A percentile compares a stretch with the other conserved stretches of the same genome.
These are phyloP conservation scores for Trichoderma hamatum DNA, from an alignment of 2,329 filamentous ascomycete species.

Conservation along the genomic window DNA sequence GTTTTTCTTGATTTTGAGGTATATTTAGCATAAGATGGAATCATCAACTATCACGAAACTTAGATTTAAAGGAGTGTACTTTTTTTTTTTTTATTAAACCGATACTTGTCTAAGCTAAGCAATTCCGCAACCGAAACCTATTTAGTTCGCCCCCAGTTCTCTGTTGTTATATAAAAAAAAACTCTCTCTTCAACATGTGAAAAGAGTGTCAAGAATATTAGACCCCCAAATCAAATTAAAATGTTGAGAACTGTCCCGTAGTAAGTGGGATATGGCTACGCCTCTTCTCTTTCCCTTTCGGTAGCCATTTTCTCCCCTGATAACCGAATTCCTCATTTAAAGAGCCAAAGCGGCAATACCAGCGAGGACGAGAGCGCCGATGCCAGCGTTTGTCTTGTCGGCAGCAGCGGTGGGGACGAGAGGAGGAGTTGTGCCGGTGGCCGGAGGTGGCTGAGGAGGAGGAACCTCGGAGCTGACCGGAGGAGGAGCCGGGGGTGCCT, in stretches of 20 bases:
- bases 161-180: not conserved
- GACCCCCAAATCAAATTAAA: constrained; percentile 3
- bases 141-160: constrained; percentile 20
- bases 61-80: constrained; percentile 23
- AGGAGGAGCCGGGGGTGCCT: constrained; percentile 21
- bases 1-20: not conserved
- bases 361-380: constrained; percentile 45
- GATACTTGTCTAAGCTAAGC: constrained; percentile 9
- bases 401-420: constrained; percentile 45
- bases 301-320: not conserved
- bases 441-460: constrained; percentile 26
- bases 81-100: constrained; percentile 17
- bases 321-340: constrained; percentile 31
- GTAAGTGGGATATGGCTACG: not conserved
- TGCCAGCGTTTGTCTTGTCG: constrained; percentile 40
- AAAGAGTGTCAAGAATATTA: constrained; percentile 25
- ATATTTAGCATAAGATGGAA: not conserved
- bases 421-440: constrained; percentile 27
- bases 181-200: not conserved
- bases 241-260: constrained; percentile 17
- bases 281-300: not conserved
- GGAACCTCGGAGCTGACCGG: constrained; percentile 20
- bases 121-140: not conserved
- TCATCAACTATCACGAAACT: not conserved
- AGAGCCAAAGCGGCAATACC: constrained; percentile 45